A percentile compares a stretch with the other conserved stretches of the same genome.
Evolutionary conservation across 805 yeast species (phyloP).

Genomic region (Candida rishiriensis): DNA sequence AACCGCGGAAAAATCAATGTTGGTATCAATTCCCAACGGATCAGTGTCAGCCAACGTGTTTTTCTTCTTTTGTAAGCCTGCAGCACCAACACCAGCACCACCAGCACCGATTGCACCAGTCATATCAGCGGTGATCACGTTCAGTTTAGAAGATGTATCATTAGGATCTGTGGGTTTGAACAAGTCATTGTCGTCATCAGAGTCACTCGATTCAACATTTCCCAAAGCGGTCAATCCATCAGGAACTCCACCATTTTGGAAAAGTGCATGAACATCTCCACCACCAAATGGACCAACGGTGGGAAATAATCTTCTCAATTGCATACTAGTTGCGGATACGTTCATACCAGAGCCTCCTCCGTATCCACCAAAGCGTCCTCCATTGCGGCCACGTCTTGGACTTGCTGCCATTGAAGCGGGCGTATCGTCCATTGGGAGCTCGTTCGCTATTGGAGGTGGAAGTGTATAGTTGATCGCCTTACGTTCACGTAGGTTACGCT

Average conservation of each 20-base stretch:
- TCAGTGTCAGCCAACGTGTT: slow-evolving; percentile 79
- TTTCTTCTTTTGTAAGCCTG: slow-evolving; percentile 36
- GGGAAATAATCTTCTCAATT: slow-evolving; percentile 72
- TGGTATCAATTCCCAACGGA: slow-evolving; percentile 78
- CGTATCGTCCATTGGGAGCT: slow-evolving; percentile 28
- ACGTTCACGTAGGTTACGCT: slow-evolving; percentile 55
- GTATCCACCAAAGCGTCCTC: slow-evolving; percentile 21
- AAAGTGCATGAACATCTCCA: slow-evolving; percentile 80
- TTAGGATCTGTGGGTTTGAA: slow-evolving; percentile 32
- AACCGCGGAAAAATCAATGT: slow-evolving; percentile 60
- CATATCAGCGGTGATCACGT: slow-evolving; percentile 17
- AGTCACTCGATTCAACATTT: slow-evolving; percentile 39
- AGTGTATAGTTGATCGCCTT: slow-evolving; percentile 74
- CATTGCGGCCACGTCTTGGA: slow-evolving; percentile 26
- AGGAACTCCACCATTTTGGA: slow-evolving; percentile 59
- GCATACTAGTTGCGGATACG: slow-evolving; percentile 30
- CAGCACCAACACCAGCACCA: slow-evolving; percentile 4
- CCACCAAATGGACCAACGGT: slow-evolving; percentile 99
- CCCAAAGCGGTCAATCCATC: slow-evolving; percentile 33
- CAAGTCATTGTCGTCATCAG: slow-evolving; percentile 44
- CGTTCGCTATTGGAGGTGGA: slow-evolving; percentile 70
- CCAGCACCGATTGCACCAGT: not conserved
- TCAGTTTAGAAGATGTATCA: slow-evolving; percentile 19
- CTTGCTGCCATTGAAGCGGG: slow-evolving; percentile 19
- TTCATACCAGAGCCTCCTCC: slow-evolving; percentile 8